Evolutionary conservation across 192 early-diverging fungal species (phyloP), one percentile per base, ranked within the genome.

Genomic region (Lunasporangiospora selenospora): DNA sequence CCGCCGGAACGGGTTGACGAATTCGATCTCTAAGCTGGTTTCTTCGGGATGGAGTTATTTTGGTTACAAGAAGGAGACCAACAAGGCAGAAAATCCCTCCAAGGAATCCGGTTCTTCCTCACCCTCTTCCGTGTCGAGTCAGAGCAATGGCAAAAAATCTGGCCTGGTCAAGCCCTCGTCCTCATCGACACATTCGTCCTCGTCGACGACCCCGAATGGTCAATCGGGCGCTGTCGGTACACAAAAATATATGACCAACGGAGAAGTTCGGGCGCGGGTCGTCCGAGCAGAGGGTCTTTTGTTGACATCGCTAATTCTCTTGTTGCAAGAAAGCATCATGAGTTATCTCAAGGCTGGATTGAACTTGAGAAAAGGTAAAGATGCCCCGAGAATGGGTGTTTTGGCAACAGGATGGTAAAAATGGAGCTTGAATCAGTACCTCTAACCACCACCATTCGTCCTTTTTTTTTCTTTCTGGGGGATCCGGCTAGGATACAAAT

Each of bases 341-440:
- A 80, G 83, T 5, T 85, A 85, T 52, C 69, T 82, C 10, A 85
- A 82, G 46, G 67, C 62, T 4, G 83, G 81, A 19, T 37, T 85
- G n/a, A 85, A 84, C 54, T 45, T 84, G 24, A 60, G 83, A 33
- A 63, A 77, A 79, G 83, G 83, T 84, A 80, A 40, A n/a, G n/a
- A n/a, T n/a, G n/a, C n/a, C n/a, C n/a, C n/a, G n/a, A n/a, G n/a
- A n/a, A n/a, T n/a, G n/a, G n/a, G n/a, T n/a, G n/a, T n/a, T n/a
- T n/a, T n/a, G n/a, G n/a, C n/a, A n/a, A n/a, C n/a, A n/a, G n/a
- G n/a, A n/a, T n/a, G n/a, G n/a, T n/a, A n/a, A n/a, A n/a, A n/a
- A n/a, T n/a, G n/a, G n/a, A n/a, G n/a, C n/a, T n/a, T n/a, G n/a
- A n/a, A n/a, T n/a, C n/a, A n/a, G n/a, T n/a, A n/a, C n/a, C n/a